Percentiles rank a stretch among this genome's conserved stretches.
Evolutionary conservation across 2,329 filamentous ascomycete species (phyloP).

Genomic region (Phaeosphaeria sp.): DNA sequence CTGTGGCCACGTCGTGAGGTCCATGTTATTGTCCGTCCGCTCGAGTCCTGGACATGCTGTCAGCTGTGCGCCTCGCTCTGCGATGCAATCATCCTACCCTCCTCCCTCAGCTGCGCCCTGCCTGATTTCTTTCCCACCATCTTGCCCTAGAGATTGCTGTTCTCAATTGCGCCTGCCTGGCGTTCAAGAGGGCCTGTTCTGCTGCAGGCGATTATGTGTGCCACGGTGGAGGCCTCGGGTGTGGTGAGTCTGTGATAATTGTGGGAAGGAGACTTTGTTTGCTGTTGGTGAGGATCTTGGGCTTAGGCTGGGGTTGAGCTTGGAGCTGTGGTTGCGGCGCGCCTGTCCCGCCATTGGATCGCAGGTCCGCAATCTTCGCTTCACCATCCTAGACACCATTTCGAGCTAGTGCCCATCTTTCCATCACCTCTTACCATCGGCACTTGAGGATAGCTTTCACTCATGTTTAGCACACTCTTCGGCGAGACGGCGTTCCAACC

Average conservation of each 20-base stretch:
- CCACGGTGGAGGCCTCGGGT: neutral
- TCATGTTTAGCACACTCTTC: neutral
- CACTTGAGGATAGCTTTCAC: neutral
- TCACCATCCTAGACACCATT: constrained; percentile 9
- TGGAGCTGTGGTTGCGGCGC: constrained; percentile 17
- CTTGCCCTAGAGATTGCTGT: constrained; percentile 6
- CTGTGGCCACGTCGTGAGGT: constrained; percentile 90
- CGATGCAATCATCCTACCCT: constrained; percentile 52
- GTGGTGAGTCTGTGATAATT: constrained; percentile 4
- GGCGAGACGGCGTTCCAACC: neutral
- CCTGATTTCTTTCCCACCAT: constrained; percentile 74
- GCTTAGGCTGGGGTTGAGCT: neutral
- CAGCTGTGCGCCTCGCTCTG: constrained; percentile 6
- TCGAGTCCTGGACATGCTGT: constrained; percentile 72
- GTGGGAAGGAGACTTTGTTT: constrained; percentile 7
- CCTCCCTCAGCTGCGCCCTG: constrained; percentile 66
- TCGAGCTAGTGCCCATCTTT: constrained; percentile 4
- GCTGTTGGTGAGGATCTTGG: neutral
- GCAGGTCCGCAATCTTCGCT: constrained; percentile 15
- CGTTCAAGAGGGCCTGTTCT: neutral
- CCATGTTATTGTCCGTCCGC: constrained; percentile 98
- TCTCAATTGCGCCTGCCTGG: neutral
- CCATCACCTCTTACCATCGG: neutral
- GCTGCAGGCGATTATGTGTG: neutral
- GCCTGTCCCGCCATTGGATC: constrained; percentile 23